These are phyloP conservation scores for Mitragyna speciosa DNA, from an alignment of 257 asterid genomes.

Conservation along the genomic window DNA sequence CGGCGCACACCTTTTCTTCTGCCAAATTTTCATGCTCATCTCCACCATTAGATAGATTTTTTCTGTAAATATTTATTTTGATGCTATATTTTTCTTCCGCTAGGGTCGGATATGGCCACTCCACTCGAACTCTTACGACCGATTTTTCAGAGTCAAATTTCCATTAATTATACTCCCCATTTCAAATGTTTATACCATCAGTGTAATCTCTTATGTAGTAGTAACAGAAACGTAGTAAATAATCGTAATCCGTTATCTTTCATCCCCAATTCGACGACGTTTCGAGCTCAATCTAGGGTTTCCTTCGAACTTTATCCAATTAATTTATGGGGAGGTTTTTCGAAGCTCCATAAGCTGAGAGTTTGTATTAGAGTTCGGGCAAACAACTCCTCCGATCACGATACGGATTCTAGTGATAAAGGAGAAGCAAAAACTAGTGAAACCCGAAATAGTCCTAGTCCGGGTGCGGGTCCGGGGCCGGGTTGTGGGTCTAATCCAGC, in stretches of 20 bases:
- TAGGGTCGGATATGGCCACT: conserved; percentile 43
- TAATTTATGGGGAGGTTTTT: conserved; percentile 23
- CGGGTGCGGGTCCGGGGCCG: conserved; percentile 29
- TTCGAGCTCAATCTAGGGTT: conserved; percentile 48
- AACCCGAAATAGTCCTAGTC: conserved; percentile 33
- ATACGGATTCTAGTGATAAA: conserved; percentile 65
- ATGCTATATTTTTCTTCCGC: conserved; percentile 2
- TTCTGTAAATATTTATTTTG: conserved; percentile 7
- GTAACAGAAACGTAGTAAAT: conserved; percentile 42
- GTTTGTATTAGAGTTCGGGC: conserved; percentile 42
- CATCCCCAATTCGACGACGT: conserved; percentile 32
- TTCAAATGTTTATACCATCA: conserved; percentile 28
- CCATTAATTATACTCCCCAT: conserved; percentile 42
- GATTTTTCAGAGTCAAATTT: conserved; percentile 49
- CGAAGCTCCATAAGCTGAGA: conserved; percentile 11
- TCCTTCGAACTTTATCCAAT: conserved; percentile 21
- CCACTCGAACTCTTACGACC: conserved; percentile 44
- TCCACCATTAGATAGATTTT: conserved; percentile 28
- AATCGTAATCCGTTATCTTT: conserved; percentile 33
- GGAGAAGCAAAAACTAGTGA: conserved; percentile 54
- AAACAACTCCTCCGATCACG: conserved; percentile 73
- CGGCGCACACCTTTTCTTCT: conserved; percentile 43
- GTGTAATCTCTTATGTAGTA: conserved; percentile 24
- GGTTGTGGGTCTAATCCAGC: too few species aligned
- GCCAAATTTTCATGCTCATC: conserved; percentile 44